Conservation (phyloP, 2,329 filamentous ascomycete species). For the Penicillium oxalicum region DNA sequence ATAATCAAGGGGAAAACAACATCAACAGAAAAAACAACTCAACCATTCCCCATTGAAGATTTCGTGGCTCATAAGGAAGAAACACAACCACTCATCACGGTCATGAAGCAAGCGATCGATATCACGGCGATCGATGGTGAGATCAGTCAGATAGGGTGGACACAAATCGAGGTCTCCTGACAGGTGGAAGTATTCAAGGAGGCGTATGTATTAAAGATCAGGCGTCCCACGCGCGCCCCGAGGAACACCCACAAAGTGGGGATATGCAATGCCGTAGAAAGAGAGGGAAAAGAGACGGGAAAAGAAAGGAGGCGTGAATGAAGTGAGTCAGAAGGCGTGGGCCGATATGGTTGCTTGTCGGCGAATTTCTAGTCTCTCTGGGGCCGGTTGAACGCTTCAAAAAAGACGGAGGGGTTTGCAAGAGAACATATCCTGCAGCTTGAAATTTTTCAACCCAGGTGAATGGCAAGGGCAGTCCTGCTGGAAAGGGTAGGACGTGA, state of each 20-base stretch:
- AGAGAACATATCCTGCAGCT: no score
- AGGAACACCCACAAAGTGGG: background rate
- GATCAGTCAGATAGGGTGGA: conserved; percentile 12
- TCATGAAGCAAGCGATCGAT: conserved; percentile 14
- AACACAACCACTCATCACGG: conserved; percentile 21
- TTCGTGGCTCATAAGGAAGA: conserved; percentile 4
- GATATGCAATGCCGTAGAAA: conserved; percentile 1
- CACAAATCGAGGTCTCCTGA: conserved; percentile 8
- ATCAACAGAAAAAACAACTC: background rate
- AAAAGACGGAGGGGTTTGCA: background rate
- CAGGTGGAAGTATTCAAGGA: conserved; percentile 19
- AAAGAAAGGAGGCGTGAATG: background rate
- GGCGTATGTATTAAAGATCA: conserved; percentile 3
- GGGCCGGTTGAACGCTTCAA: background rate
- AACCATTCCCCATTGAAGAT: conserved; percentile 8
- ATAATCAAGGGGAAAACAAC: conserved; percentile 2
- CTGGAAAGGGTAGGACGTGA: background rate
- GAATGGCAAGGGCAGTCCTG: no score
- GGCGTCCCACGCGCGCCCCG: conserved; percentile 5
- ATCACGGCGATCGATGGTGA: conserved; percentile 4
- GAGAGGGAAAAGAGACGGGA: conserved; percentile 1
- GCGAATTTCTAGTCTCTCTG: background rate
- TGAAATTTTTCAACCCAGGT: no score
- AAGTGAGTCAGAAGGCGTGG: background rate
- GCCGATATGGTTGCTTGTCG: background rate